Evolutionary conservation across 768 basidiomycete species (phyloP).

Genomic region (Leccinum variicolor): DNA sequence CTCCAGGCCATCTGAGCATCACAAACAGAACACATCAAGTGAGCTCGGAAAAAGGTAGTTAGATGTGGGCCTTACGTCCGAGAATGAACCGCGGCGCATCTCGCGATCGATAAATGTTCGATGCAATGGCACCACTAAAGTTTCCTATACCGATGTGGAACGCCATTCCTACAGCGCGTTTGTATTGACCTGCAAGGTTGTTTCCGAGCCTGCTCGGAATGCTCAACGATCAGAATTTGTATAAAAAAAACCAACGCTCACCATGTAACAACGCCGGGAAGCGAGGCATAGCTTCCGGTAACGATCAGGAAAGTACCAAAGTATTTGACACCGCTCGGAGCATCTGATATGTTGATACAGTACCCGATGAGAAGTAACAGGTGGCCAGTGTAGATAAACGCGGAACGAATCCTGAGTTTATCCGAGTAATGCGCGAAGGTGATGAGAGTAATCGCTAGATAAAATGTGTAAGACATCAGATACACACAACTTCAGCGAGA

Average conservation of each 20-base stretch:
- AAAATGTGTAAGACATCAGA: background rate
- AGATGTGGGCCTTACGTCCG: background rate
- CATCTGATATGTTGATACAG: slow-evolving; percentile 58
- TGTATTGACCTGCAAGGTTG: slow-evolving; percentile 63
- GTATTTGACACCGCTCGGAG: slow-evolving; percentile 55
- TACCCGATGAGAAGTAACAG: slow-evolving; percentile 55
- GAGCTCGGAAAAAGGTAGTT: background rate
- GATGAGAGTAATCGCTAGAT: slow-evolving; percentile 47
- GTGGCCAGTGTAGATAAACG: slow-evolving; percentile 55
- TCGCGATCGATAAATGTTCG: slow-evolving; percentile 56
- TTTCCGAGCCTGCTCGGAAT: slow-evolving; percentile 44
- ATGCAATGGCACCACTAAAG: slow-evolving; percentile 60
- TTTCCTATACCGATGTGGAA: slow-evolving; percentile 54
- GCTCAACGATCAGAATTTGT: background rate
- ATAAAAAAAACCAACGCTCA: slow-evolving; percentile 27
- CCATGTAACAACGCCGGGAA: slow-evolving; percentile 65
- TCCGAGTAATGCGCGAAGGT: slow-evolving; percentile 59
- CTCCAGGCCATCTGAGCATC: background rate
- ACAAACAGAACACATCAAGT: background rate
- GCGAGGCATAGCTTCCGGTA: slow-evolving; percentile 50
- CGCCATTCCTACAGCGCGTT: slow-evolving; percentile 66
- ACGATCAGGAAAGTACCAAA: slow-evolving; percentile 72
- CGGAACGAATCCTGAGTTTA: slow-evolving; percentile 49
- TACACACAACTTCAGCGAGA: background rate
- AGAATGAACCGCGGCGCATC: slow-evolving; percentile 33